Evolutionary conservation across 768 basidiomycete genomes (phyloP).

Genomic region (Hygrocybe coccinea): DNA sequence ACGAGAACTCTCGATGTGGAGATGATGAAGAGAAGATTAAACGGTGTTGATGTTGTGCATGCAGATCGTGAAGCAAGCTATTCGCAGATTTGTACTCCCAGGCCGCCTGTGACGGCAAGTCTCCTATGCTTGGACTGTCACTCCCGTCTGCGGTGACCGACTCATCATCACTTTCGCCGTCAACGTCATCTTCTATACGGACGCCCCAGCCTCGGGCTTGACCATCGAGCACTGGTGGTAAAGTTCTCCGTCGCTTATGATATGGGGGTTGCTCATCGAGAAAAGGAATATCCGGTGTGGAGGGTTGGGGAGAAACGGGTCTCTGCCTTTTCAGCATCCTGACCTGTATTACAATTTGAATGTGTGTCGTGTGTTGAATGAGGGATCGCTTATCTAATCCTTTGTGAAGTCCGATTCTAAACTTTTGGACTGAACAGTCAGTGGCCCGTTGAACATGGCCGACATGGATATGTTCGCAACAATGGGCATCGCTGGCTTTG

Average conservation of each 20-base stretch:
- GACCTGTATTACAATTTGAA: too few relatives aligned
- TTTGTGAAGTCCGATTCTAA: too few relatives aligned
- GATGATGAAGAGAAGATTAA: conserved; percentile 26
- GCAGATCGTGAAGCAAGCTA: conserved; percentile 62
- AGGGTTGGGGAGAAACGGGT: conserved; percentile 37
- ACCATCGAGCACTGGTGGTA: conserved; percentile 53
- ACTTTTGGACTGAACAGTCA: neutral
- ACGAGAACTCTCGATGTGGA: neutral
- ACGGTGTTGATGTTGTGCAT: conserved; percentile 63
- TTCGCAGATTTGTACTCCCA: conserved; percentile 59
- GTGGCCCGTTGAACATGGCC: neutral
- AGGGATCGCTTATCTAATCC: too few relatives aligned
- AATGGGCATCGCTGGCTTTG: conserved; percentile 84
- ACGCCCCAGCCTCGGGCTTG: conserved; percentile 42
- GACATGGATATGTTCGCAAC: conserved; percentile 70
- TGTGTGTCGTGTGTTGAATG: too few relatives aligned
- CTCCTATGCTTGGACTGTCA: conserved; percentile 3
- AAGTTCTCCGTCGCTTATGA: conserved; percentile 51
- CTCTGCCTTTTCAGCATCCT: conserved; percentile 53
- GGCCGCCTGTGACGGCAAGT: conserved; percentile 11
- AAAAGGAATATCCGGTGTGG: conserved; percentile 23
- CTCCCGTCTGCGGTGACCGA: conserved; percentile 27
- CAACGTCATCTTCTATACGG: conserved; percentile 14
- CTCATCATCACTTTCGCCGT: conserved; percentile 31
- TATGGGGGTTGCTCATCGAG: conserved; percentile 27